These are phyloP conservation scores for Gonapodya prolifera DNA, from an alignment of 192 early-diverging fungal genomes.

Conservation along the genomic window DNA sequence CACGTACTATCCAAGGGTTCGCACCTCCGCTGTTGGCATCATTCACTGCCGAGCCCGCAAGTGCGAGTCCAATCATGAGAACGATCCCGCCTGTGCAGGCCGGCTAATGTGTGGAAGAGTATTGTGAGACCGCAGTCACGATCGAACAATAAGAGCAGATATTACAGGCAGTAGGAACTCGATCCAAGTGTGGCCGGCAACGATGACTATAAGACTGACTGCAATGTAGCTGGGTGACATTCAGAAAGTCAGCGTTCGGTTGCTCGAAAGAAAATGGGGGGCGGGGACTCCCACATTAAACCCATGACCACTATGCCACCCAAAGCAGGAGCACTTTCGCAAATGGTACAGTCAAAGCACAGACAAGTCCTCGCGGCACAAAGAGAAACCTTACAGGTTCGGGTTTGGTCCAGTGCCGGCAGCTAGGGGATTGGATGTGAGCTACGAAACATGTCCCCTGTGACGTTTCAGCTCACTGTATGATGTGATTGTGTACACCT, in stretches of 20 bases:
- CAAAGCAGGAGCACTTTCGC: conserved; percentile 16
- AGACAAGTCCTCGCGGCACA: not conserved
- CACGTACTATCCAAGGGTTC: conserved; percentile 22
- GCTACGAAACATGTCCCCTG: not conserved
- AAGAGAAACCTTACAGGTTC: conserved; percentile 12
- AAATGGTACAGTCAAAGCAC: not conserved
- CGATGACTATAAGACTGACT: conserved; percentile 14
- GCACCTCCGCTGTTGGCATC: conserved; percentile 21
- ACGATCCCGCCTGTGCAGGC: conserved; percentile 41
- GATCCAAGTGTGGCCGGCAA: conserved; percentile 29
- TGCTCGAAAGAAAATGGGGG: not conserved
- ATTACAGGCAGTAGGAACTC: conserved; percentile 31
- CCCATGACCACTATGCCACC: conserved; percentile 42
- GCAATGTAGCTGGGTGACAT: not conserved
- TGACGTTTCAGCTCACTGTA: not conserved
- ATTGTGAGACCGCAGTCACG: too few relatives aligned
- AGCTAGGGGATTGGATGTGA: conserved; percentile 4
- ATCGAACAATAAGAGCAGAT: too few relatives aligned
- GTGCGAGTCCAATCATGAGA: conserved; percentile 36
- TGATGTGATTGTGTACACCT: not conserved
- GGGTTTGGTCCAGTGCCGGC: conserved; percentile 19
- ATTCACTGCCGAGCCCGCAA: conserved; percentile 27
- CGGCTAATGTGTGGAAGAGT: too few relatives aligned
- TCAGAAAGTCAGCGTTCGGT: not conserved
- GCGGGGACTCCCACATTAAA: conserved; percentile 15